phyloP scores from a whole-genome alignment of 1,284 basidiomycete species.

The Tylopilus sp. region DNA sequence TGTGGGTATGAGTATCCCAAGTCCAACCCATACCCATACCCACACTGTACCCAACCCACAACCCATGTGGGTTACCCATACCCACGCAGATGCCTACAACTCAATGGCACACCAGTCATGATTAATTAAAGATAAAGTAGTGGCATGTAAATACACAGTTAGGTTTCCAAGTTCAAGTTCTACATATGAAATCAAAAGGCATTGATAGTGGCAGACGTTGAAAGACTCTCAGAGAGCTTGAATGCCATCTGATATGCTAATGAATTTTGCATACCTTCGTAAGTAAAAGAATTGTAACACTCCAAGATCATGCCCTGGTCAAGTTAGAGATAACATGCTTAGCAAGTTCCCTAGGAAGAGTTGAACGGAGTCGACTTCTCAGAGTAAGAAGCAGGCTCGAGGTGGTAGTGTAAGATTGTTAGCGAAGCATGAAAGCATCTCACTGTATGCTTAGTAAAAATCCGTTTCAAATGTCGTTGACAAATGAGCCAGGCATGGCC shows the following conservation, averaged over 20 bases:
- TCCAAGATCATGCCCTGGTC: slow-evolving; percentile 70
- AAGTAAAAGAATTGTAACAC: too few species aligned
- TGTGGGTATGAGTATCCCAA: too few species aligned
- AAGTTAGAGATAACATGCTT: slow-evolving; percentile 78
- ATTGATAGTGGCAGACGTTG: slow-evolving; percentile 51
- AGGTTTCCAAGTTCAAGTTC: slow-evolving; percentile 22
- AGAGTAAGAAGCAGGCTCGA: slow-evolving; percentile 82
- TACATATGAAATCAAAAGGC: slow-evolving; percentile 18
- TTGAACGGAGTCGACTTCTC: slow-evolving; percentile 86
- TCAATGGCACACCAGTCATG: neutral
- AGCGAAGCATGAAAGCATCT: neutral
- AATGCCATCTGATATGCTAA: slow-evolving; percentile 18
- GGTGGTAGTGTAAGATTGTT: slow-evolving; percentile 6
- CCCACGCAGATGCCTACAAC: too few species aligned
- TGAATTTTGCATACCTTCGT: slow-evolving; percentile 47
- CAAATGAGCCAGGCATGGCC: slow-evolving; percentile 83
- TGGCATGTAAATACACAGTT: slow-evolving; percentile 47
- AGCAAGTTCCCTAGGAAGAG: slow-evolving; percentile 78
- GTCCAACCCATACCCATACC: too few species aligned
- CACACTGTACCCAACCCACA: too few species aligned
- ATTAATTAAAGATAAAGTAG: slow-evolving; percentile 43
- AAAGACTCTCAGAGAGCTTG: slow-evolving; percentile 46
- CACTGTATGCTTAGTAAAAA: slow-evolving; percentile 80
- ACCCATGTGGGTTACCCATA: too few species aligned
- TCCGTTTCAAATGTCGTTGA: slow-evolving; percentile 84